These are phyloP conservation scores for Oryza brachyantha DNA, from an alignment of 176 grass and related monocot genomes.

Conservation along the genomic window DNA sequence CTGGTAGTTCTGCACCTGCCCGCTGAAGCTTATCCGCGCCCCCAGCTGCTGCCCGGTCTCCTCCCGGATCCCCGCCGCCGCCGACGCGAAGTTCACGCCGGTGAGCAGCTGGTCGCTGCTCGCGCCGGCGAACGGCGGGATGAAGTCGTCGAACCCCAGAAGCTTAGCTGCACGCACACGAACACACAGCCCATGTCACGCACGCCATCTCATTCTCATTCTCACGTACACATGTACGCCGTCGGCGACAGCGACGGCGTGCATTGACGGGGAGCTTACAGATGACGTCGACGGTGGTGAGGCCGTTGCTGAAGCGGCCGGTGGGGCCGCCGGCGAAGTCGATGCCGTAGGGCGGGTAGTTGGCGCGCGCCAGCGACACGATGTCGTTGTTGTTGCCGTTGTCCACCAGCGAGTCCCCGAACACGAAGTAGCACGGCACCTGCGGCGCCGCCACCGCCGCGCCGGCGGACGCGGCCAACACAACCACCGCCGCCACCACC, in stretches of 20 bases:
- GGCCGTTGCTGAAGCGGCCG: slow-evolving; percentile 81
- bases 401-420: slow-evolving; percentile 89
- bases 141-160: slow-evolving; percentile 68
- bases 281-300: slow-evolving; percentile 78
- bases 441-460: slow-evolving; percentile 36
- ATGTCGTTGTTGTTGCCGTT: slow-evolving; percentile 94
- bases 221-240: too few relatives aligned
- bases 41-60: slow-evolving; percentile 88
- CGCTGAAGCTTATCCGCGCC: slow-evolving; percentile 51
- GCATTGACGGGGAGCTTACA: slow-evolving; percentile 50
- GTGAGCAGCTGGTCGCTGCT: slow-evolving; percentile 56
- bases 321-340: slow-evolving; percentile 73
- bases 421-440: slow-evolving; percentile 92
- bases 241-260: too few relatives aligned
- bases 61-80: slow-evolving; percentile 77
- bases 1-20: slow-evolving; percentile 79
- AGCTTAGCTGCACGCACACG: slow-evolving; percentile 48
- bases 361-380: slow-evolving; percentile 70
- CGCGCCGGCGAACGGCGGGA: slow-evolving; percentile 64
- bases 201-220: too few relatives aligned
- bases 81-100: slow-evolving; percentile 88
- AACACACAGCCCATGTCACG: background rate
- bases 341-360: slow-evolving; percentile 86
- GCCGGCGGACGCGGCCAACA: background rate
- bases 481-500: background rate